phyloP scores from a whole-genome alignment of 805 yeast genomes.

The Candida peoriensis region DNA sequence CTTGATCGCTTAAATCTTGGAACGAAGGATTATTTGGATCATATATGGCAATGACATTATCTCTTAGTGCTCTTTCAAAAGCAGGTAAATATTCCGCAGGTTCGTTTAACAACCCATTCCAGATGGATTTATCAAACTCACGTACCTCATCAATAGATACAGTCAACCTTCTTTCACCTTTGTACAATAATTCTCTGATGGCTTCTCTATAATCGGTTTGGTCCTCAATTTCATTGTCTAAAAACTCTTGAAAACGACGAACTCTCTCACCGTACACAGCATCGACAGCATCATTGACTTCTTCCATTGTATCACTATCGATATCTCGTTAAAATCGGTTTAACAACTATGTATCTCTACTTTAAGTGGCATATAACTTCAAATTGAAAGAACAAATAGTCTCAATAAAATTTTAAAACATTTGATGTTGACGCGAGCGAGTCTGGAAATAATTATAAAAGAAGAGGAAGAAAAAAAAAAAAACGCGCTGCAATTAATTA shows the following conservation, averaged over 20 bases:
- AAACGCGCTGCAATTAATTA: slow-evolving; percentile 12
- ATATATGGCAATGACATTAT: slow-evolving; percentile 67
- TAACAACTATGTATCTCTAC: background rate
- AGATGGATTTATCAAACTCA: slow-evolving; percentile 72
- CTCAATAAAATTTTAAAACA: too few relatives aligned
- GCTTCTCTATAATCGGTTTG: slow-evolving; percentile 60
- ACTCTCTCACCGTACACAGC: slow-evolving; percentile 74
- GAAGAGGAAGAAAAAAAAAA: background rate
- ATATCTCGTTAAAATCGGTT: background rate
- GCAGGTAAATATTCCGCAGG: slow-evolving; percentile 91
- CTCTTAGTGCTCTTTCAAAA: slow-evolving; percentile 79
- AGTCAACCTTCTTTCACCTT: slow-evolving; percentile 59
- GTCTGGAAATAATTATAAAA: slow-evolving; percentile 7
- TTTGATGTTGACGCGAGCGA: slow-evolving; percentile 1
- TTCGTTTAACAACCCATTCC: slow-evolving; percentile 65
- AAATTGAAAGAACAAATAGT: too few relatives aligned
- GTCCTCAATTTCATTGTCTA: slow-evolving; percentile 54
- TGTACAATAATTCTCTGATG: slow-evolving; percentile 67
- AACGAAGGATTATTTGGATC: slow-evolving; percentile 53
- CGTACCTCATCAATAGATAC: slow-evolving; percentile 85
- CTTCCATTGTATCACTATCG: slow-evolving; percentile 18
- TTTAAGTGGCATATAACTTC: background rate
- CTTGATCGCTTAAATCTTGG: slow-evolving; percentile 50
- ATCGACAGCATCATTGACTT: slow-evolving; percentile 26
- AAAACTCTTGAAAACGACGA: slow-evolving; percentile 82